These are phyloP conservation scores for Agastache rugosa DNA, from an alignment of 257 asterid genomes.

Conservation along the genomic window DNA sequence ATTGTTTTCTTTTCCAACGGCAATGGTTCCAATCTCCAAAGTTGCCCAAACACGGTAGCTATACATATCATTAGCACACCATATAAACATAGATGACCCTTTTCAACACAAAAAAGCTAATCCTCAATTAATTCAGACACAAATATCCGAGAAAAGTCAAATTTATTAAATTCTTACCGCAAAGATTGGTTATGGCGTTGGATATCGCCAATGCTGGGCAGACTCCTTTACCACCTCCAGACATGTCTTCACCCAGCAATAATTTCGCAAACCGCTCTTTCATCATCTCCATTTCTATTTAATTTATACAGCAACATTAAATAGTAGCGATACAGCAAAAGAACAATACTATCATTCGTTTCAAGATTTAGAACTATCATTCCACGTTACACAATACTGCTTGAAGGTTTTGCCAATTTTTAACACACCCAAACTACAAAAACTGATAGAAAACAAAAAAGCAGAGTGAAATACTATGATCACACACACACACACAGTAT, in stretches of 20 bases:
- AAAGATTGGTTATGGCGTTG: slow-evolving; percentile 80
- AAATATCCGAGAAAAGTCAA: background rate
- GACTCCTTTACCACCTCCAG: slow-evolving; percentile 91
- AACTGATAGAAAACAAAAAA: background rate
- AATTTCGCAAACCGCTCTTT: slow-evolving; percentile 77
- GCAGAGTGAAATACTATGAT: background rate
- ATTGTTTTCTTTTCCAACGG: slow-evolving; percentile 67
- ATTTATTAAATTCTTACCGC: slow-evolving; percentile 51
- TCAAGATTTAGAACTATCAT: background rate
- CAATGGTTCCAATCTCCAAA: slow-evolving; percentile 91
- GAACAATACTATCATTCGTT: too few relatives aligned
- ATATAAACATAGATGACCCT: background rate
- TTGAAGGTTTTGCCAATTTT: background rate
- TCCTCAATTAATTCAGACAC: background rate
- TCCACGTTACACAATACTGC: too few relatives aligned
- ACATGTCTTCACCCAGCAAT: slow-evolving; percentile 94
- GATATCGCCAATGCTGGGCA: slow-evolving; percentile 87
- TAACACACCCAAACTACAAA: background rate
- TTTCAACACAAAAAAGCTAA: background rate
- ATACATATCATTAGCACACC: background rate
- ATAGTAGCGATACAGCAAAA: too few relatives aligned
- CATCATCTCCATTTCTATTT: slow-evolving; percentile 82
- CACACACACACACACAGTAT: background rate
- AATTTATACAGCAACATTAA: too few relatives aligned
- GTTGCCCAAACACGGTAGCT: slow-evolving; percentile 90